Percentiles rank a stretch among this genome's conserved stretches.
Conservation (phyloP, 2,329 filamentous ascomycete species). For the Colletotrichum camelliae region DNA sequence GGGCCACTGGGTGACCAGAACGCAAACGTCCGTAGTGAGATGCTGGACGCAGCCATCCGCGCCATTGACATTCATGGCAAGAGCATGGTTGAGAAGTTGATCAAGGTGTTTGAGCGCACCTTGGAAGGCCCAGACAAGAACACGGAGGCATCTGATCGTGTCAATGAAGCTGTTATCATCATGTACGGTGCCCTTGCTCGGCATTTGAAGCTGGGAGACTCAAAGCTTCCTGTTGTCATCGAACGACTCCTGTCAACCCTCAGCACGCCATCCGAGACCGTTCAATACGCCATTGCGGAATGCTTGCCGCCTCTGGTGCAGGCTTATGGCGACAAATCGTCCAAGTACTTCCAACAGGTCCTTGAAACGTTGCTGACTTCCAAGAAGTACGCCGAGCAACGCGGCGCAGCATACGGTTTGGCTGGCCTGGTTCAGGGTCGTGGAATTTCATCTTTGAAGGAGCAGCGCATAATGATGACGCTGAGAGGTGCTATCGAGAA, state of each 20-base stretch:
- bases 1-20: slow-evolving; percentile 89
- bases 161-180: slow-evolving; percentile 97
- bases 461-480: slow-evolving; percentile 84
- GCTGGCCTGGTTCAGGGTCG: slow-evolving; percentile 90
- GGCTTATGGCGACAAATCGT: slow-evolving; percentile 77
- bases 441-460: slow-evolving; percentile 80
- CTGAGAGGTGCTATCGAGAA: slow-evolving; percentile 88
- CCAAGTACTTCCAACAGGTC: slow-evolving; percentile 81
- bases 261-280: slow-evolving; percentile 93
- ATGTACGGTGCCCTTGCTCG: slow-evolving; percentile 93
- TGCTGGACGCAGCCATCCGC: slow-evolving; percentile 87
- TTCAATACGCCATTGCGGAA: slow-evolving; percentile 94
- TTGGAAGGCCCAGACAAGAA: slow-evolving; percentile 86
- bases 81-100: slow-evolving; percentile 83
- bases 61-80: slow-evolving; percentile 85
- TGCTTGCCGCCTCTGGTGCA: slow-evolving; percentile 91
- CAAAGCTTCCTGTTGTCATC: slow-evolving; percentile 86
- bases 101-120: slow-evolving; percentile 88
- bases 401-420: slow-evolving; percentile 93
- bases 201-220: slow-evolving; percentile 84
- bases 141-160: slow-evolving; percentile 81
- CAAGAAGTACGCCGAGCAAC: slow-evolving; percentile 90
- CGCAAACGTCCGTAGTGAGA: slow-evolving; percentile 78
- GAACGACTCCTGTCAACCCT: slow-evolving; percentile 85
- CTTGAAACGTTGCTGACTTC: slow-evolving; percentile 82